Evolutionary conservation across 116 monocot species (phyloP).

Genomic region (Posidonia oceanica): DNA sequence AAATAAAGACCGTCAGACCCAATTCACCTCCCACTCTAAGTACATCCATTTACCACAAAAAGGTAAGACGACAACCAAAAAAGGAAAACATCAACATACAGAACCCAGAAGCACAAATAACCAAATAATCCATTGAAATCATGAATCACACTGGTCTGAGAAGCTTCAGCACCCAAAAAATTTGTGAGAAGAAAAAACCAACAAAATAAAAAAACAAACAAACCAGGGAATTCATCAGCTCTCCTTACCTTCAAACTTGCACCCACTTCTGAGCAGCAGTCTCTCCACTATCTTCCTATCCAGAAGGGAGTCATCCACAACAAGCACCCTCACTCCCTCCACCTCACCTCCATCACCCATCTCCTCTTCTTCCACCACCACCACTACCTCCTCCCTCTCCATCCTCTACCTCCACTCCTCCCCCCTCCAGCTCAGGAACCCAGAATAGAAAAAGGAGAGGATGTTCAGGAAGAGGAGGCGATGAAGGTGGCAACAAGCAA

Average conservation of each 20-base stretch:
- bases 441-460: neutral
- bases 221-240: neutral
- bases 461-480: neutral
- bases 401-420: neutral
- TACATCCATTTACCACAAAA: no score
- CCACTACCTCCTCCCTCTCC: slow-evolving; percentile 4
- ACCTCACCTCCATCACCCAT: slow-evolving; percentile 9
- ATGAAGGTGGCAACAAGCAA: neutral
- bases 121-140: no score
- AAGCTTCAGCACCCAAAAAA: no score
- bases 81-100: no score
- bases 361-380: neutral
- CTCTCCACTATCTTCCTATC: slow-evolving; percentile 49
- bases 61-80: no score
- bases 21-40: no score
- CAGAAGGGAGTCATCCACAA: slow-evolving; percentile 54
- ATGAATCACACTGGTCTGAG: no score
- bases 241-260: slow-evolving; percentile 9
- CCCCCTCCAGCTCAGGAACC: slow-evolving; percentile 1
- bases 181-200: neutral
- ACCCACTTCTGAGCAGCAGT: slow-evolving; percentile 31
- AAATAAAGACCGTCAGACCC: no score
- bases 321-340: slow-evolving; percentile 34
- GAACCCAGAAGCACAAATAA: no score
- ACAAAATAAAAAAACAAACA: neutral